Evolutionary conservation across 176 grass and related monocot genomes (phyloP).

Genomic region (Aegilops speltoides): DNA sequence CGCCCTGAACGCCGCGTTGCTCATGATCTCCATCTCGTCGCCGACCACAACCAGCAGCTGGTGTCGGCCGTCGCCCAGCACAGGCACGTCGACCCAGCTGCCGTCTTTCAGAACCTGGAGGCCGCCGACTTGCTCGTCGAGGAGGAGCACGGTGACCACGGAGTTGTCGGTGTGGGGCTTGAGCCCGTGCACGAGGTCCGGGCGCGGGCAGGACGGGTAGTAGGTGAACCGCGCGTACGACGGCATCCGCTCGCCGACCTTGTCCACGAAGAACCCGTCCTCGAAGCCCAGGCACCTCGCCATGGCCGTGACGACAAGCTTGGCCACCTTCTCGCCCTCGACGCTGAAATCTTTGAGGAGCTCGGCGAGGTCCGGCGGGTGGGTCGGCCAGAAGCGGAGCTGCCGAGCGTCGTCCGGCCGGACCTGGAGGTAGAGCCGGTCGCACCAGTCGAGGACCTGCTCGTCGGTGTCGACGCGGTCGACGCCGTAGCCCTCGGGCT

Average conservation of each 20-base stretch:
- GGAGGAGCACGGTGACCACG: conserved; percentile 51
- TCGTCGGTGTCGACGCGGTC: conserved; percentile 48
- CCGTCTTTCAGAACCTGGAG: conserved; percentile 44
- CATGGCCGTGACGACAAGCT: conserved; percentile 34
- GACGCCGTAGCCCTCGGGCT: conserved; percentile 54
- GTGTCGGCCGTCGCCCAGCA: conserved; percentile 3
- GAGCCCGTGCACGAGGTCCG: conserved; percentile 58
- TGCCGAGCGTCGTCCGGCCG: conserved; percentile 35
- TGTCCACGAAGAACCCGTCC: conserved; percentile 33
- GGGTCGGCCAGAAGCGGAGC: conserved; percentile 33
- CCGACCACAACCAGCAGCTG: conserved; percentile 44
- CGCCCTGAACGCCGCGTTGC: conserved; percentile 38
- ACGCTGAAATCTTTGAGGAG: conserved; percentile 44
- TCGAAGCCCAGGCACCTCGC: conserved; percentile 26
- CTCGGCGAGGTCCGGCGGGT: neutral
- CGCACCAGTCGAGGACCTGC: conserved; percentile 53
- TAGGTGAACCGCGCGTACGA: conserved; percentile 44
- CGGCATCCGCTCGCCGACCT: conserved; percentile 24
- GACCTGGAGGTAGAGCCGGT: conserved; percentile 49
- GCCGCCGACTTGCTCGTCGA: conserved; percentile 48
- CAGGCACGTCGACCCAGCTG: conserved; percentile 42
- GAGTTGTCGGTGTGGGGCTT: conserved; percentile 74
- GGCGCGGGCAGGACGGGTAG: conserved; percentile 49
- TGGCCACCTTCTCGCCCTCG: conserved; percentile 19
- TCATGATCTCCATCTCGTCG: conserved; percentile 60